Conservation (phyloP, 371 early-diverging fungal genomes). For the Apophysomyces sp. region DNA sequence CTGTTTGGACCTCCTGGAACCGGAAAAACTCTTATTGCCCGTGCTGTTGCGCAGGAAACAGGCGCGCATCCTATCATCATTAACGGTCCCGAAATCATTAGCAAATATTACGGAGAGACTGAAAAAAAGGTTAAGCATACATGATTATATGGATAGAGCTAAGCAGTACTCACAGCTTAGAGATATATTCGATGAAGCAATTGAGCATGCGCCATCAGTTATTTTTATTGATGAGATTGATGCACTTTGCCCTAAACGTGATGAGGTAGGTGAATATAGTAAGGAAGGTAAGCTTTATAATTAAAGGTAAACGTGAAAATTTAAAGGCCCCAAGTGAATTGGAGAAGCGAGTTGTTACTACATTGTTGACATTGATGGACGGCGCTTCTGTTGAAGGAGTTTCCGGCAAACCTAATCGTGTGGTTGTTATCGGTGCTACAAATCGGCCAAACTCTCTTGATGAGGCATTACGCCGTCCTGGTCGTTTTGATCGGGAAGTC, state of each 20-base stretch:
- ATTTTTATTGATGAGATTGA: constrained; percentile 99
- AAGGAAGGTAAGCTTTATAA: too few relatives aligned
- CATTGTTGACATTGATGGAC: constrained; percentile 96
- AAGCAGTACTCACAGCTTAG: constrained; percentile 57
- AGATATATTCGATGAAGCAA: constrained; percentile 82
- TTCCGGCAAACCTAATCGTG: constrained; percentile 15
- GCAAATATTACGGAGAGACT: constrained; percentile 96
- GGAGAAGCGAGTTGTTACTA: constrained; percentile 95
- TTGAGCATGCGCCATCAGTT: constrained; percentile 83
- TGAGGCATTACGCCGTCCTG: constrained; percentile 96
- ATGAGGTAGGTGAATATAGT: constrained; percentile 51
- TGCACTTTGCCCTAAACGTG: constrained; percentile 91
- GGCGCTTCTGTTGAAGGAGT: constrained; percentile 54
- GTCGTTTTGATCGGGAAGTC: constrained; percentile 95
- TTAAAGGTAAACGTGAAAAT: not conserved
- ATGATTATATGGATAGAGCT: not conserved
- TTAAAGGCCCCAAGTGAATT: constrained; percentile 64
- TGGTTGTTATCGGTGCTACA: constrained; percentile 96
- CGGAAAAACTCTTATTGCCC: constrained; percentile 95
- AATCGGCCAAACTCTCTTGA: constrained; percentile 96
- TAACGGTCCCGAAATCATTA: constrained; percentile 95
- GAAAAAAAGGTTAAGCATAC: constrained; percentile 72
- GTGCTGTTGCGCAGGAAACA: constrained; percentile 86
- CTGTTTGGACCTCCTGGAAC: constrained; percentile 99
- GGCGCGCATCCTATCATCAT: constrained; percentile 81